Conservation (phyloP, 1,284 basidiomycete species). For the Irpex sp. region DNA sequence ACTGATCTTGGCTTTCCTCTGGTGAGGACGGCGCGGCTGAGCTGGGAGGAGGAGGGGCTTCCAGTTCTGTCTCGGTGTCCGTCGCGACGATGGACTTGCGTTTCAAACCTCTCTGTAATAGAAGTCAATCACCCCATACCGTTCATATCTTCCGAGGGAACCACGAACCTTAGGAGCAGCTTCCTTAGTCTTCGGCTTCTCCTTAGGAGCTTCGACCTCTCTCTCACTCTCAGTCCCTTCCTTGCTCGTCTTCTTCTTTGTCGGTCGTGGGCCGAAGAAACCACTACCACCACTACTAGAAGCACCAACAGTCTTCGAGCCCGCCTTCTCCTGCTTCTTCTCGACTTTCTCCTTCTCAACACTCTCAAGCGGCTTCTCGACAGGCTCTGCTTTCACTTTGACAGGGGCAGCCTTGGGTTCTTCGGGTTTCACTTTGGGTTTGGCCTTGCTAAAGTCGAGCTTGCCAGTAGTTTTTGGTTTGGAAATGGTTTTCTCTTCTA, state of each 20-base stretch:
- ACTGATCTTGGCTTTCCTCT: neutral
- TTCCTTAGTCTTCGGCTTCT: conserved; percentile 4
- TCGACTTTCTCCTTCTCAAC: conserved; percentile 8
- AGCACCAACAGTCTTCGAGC: conserved; percentile 4
- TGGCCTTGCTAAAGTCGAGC: conserved; percentile 62
- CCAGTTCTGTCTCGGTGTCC: conserved; percentile 15
- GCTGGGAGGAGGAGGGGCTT: conserved; percentile 3
- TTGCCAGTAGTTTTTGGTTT: conserved; percentile 49
- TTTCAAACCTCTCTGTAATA: conserved; percentile 47
- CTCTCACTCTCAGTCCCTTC: too few species aligned
- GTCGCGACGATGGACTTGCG: conserved; percentile 40
- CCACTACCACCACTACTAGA: neutral
- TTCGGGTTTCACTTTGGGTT: neutral
- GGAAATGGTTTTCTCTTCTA: conserved; percentile 17
- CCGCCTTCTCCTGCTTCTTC: conserved; percentile 16
- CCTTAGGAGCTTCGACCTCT: neutral
- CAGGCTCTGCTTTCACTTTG: conserved; percentile 29
- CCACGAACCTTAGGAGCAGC: neutral
- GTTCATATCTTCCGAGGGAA: neutral
- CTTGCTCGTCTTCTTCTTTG: neutral
- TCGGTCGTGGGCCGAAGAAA: neutral
- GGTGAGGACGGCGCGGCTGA: conserved; percentile 7
- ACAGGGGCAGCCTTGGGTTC: neutral
- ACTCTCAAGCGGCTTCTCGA: conserved; percentile 10
- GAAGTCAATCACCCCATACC: neutral